These are phyloP conservation scores for Fusarium circinatum DNA, from an alignment of 2,329 filamentous ascomycete genomes.

Conservation along the genomic window DNA sequence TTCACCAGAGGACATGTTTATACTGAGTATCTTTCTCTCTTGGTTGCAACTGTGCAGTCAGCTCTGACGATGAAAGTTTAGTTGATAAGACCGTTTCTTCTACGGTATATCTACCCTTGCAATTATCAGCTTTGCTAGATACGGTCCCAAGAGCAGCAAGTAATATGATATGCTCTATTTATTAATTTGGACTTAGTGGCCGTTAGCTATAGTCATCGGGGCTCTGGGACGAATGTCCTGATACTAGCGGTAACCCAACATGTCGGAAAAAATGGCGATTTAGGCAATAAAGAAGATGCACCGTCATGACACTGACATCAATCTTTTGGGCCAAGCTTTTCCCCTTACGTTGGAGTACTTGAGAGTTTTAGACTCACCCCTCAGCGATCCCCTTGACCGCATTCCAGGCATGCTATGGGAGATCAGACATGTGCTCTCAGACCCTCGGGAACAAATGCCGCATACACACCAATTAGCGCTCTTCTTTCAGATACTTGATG, in stretches of 20 bases:
- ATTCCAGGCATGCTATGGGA: not conserved
- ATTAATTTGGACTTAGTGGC: not conserved
- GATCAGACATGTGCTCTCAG: not conserved
- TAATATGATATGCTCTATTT: not conserved
- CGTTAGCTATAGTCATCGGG: accelerated
- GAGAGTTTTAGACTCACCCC: not conserved
- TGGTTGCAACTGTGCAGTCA: too few species aligned
- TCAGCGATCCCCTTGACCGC: not conserved
- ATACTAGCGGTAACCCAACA: not conserved
- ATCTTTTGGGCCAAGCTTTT: not conserved
- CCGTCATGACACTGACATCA: not conserved
- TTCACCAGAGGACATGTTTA: not conserved
- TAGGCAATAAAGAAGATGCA: too few species aligned
- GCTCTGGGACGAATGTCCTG: not conserved
- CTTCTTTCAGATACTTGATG: not conserved
- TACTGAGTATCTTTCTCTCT: not conserved
- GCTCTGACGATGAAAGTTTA: not conserved
- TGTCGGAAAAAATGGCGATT: not conserved
- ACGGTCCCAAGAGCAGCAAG: not conserved
- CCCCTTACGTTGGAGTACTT: not conserved
- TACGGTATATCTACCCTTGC: accelerated
- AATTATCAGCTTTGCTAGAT: accelerated
- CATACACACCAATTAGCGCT: not conserved
- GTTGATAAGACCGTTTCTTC: not conserved
- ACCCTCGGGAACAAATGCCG: not conserved